Evolutionary conservation across 331 rosid genomes (phyloP).

Genomic region (Phaseolus coccineus): DNA sequence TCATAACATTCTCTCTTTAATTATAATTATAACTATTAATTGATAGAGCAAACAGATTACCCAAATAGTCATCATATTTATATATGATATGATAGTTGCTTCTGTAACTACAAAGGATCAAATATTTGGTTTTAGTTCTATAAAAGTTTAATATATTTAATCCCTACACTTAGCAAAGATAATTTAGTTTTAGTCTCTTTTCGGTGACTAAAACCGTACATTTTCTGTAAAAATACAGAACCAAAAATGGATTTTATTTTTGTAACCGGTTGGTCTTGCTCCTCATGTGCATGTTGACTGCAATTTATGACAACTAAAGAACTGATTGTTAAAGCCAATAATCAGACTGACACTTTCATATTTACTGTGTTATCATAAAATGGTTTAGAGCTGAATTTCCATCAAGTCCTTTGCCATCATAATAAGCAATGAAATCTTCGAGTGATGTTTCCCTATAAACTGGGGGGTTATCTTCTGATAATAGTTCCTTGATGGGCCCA

Average conservation of each 20-base stretch:
- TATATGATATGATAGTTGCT: background rate
- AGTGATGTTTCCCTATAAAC: slow-evolving; percentile 40
- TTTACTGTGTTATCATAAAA: background rate
- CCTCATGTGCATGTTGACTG: background rate
- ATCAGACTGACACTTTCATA: background rate
- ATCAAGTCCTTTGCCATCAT: slow-evolving; percentile 48
- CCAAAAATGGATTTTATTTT: too few species aligned
- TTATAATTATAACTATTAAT: too few species aligned
- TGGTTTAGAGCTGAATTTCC: slow-evolving; percentile 49
- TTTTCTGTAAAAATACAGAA: too few species aligned
- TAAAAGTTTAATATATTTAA: too few species aligned
- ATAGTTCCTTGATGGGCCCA: slow-evolving; percentile 47
- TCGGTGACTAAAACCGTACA: too few species aligned
- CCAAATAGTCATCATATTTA: background rate
- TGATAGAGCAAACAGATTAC: too few species aligned
- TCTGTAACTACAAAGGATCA: too few species aligned
- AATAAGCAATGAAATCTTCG: slow-evolving; percentile 36
- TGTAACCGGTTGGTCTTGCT: background rate
- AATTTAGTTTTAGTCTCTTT: too few species aligned
- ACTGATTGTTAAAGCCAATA: background rate
- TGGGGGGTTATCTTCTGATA: slow-evolving; percentile 44
- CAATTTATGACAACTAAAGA: background rate
- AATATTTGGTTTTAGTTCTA: too few species aligned
- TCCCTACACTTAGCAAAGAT: too few species aligned
- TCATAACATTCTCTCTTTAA: too few species aligned